Conservation (phyloP, 805 yeast species). For the Candida andamanensis region DNA sequence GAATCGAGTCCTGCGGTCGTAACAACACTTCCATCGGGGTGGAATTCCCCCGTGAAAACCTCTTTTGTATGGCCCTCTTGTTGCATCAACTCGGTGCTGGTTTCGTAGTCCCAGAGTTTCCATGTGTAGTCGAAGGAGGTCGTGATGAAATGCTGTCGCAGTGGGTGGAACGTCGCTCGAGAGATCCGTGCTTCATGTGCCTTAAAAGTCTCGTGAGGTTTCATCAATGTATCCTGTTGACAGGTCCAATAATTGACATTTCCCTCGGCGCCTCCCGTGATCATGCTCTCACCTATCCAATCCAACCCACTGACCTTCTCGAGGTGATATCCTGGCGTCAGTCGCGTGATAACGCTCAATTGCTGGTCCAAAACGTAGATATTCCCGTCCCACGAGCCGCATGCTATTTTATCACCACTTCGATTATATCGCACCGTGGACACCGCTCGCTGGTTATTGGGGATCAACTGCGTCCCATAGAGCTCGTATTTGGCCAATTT, state of each 20-base stretch:
- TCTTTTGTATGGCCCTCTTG: conserved; percentile 89
- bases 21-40: conserved; percentile 71
- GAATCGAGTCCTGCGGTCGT: conserved; percentile 80
- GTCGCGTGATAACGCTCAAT: conserved; percentile 23
- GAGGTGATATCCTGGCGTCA: conserved; percentile 40
- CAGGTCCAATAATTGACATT: conserved; percentile 26
- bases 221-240: conserved; percentile 2
- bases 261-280: conserved; percentile 39
- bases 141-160: conserved; percentile 49
- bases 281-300: conserved; percentile 41
- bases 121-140: conserved; percentile 85
- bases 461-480: conserved; percentile 63
- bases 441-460: conserved; percentile 58
- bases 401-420: conserved; percentile 39
- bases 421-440: conserved; percentile 50
- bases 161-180: conserved; percentile 61
- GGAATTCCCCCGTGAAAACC: conserved; percentile 57
- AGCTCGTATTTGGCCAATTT: conserved; percentile 36
- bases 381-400: conserved; percentile 84
- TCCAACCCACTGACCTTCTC: conserved; percentile 71
- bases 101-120: conserved; percentile 74
- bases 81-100: conserved; percentile 41
- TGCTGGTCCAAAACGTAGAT: conserved; percentile 45
- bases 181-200: conserved; percentile 50
- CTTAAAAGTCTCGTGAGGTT: conserved; percentile 15